phyloP scores from a whole-genome alignment of 495 filamentous ascomycete genomes.

The Echria macrotheca region DNA sequence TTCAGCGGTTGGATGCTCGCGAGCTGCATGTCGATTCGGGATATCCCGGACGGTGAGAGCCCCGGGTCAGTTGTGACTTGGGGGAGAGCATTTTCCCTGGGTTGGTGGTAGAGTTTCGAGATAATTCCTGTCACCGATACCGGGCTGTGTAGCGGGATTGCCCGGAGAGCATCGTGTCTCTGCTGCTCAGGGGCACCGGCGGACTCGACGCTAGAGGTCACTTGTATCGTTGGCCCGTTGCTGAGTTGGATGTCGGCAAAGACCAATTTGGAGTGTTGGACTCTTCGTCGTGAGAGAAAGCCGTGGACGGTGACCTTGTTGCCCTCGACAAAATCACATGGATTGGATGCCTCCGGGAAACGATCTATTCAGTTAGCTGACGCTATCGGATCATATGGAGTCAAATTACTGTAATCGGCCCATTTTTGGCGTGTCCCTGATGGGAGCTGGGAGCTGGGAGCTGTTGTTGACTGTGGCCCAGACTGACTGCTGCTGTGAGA shows the following conservation, averaged over 20 bases:
- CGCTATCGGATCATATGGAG: not conserved
- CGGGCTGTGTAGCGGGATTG: constrained; percentile 33
- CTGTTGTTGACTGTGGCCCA: too few relatives aligned
- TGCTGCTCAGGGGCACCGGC: constrained; percentile 17
- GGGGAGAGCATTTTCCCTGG: too few relatives aligned
- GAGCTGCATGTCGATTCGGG: constrained; percentile 36
- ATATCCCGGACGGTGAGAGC: constrained; percentile 12
- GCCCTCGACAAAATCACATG: constrained; percentile 33
- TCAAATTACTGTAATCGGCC: constrained; percentile 21
- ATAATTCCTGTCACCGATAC: constrained; percentile 34
- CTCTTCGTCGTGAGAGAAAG: constrained; percentile 59
- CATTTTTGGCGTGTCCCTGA: constrained; percentile 22
- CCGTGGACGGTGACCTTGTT: constrained; percentile 60
- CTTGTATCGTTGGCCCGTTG: constrained; percentile 26
- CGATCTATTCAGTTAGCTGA: constrained; percentile 35
- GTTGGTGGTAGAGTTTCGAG: constrained; percentile 5
- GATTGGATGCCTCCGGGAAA: constrained; percentile 45
- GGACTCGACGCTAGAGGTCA: constrained; percentile 28
- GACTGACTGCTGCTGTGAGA: not conserved
- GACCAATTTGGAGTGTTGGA: constrained; percentile 59
- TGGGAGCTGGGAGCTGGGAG: not conserved
- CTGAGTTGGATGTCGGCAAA: constrained; percentile 57
- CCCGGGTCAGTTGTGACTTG: not conserved
- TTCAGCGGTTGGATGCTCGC: constrained; percentile 65
- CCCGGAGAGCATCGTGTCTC: constrained; percentile 26